Evolutionary conservation across 208 protist genomes (phyloP).

Genomic region (Lotmaria passim): DNA sequence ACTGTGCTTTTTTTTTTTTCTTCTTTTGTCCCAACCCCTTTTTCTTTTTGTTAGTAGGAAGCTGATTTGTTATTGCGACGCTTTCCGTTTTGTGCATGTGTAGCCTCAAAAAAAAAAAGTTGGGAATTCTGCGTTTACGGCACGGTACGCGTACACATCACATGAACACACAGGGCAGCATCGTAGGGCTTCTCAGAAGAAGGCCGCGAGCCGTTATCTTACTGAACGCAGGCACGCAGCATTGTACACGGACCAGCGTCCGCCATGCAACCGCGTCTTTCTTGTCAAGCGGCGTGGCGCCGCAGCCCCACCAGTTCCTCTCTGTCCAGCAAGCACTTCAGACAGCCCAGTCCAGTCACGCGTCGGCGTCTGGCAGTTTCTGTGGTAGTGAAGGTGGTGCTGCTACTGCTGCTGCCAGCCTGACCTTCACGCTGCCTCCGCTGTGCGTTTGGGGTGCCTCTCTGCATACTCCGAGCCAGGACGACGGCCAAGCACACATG

Average conservation of each 20-base stretch:
- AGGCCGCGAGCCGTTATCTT: not conserved
- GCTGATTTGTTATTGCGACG: too few species aligned
- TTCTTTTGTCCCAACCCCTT: not conserved
- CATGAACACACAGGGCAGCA: not conserved
- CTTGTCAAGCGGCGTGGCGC: not conserved
- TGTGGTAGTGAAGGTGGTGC: not conserved
- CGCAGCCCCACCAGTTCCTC: not conserved
- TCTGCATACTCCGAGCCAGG: not conserved
- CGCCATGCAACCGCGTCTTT: not conserved
- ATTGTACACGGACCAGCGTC: too few species aligned
- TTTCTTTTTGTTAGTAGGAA: not conserved
- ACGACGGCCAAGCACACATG: not conserved
- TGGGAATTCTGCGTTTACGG: too few species aligned
- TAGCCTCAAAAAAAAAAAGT: too few species aligned
- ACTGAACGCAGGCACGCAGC: not conserved
- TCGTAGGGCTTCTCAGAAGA: not conserved
- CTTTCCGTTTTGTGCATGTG: not conserved
- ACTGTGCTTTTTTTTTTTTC: too few species aligned
- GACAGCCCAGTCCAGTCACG: not conserved
- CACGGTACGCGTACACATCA: not conserved
- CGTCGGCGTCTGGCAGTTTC: not conserved
- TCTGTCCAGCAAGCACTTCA: slow-evolving; percentile 1
- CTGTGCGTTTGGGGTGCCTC: slow-evolving; percentile 41
- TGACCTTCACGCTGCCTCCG: slow-evolving; percentile 55
- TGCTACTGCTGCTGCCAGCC: slow-evolving; percentile 18